Conservation (phyloP, 371 early-diverging fungal species). For the Mycotypha africana region DNA sequence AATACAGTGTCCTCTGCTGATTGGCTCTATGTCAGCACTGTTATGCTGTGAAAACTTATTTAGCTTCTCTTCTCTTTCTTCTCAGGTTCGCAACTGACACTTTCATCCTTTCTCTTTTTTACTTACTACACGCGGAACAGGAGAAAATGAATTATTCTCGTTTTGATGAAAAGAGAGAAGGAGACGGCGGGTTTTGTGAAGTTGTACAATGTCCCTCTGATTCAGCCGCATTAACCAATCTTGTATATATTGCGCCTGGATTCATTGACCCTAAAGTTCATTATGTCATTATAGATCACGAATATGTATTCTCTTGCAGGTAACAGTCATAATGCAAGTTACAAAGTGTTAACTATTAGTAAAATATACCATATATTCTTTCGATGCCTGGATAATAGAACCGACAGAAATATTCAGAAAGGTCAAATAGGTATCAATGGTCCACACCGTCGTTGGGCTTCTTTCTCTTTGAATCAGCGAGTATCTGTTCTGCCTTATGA, state of each 20-base stretch:
- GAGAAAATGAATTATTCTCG: constrained; percentile 11
- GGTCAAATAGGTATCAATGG: constrained; percentile 73
- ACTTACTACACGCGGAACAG: background rate
- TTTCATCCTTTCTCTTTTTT: too few relatives aligned
- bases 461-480: constrained; percentile 74
- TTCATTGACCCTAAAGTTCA: constrained; percentile 65
- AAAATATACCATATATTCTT: too few relatives aligned
- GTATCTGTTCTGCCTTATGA: constrained; percentile 76
- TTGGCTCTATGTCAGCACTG: too few relatives aligned
- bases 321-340: too few relatives aligned
- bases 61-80: too few relatives aligned
- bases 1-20: too few relatives aligned
- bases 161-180: constrained; percentile 6
- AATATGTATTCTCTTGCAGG: constrained; percentile 77
- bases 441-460: constrained; percentile 87
- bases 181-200: constrained; percentile 7
- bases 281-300: constrained; percentile 72
- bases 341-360: too few relatives aligned
- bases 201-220: constrained; percentile 59
- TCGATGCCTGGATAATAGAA: too few relatives aligned
- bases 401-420: constrained; percentile 46
- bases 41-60: too few relatives aligned
- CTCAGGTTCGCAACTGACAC: too few relatives aligned
- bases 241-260: constrained; percentile 62
- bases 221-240: constrained; percentile 74